Conservation (phyloP, 495 filamentous ascomycete genomes). For the Penicillium silybi region DNA sequence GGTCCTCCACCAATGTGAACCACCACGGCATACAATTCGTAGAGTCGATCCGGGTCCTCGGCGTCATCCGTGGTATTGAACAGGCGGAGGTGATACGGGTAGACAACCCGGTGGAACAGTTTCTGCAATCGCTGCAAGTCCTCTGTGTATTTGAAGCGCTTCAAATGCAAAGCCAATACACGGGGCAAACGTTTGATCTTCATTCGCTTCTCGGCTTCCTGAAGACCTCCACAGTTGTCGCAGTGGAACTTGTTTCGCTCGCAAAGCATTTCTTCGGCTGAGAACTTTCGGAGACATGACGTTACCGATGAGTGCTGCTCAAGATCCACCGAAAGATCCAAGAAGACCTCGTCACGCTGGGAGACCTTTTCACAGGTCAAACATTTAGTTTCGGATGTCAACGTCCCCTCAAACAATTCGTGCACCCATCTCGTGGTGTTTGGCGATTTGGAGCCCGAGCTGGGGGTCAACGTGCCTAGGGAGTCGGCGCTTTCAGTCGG, state of each 20-base stretch:
- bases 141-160: slow-evolving; percentile 97
- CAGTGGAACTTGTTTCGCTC: slow-evolving; percentile 99
- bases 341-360: slow-evolving; percentile 88
- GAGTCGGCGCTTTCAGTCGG: slow-evolving; percentile 38
- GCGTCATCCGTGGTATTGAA: slow-evolving; percentile 99
- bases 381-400: slow-evolving; percentile 96
- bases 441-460: slow-evolving; percentile 42
- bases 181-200: slow-evolving; percentile 94
- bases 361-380: slow-evolving; percentile 95
- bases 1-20: slow-evolving; percentile 98
- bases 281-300: slow-evolving; percentile 91
- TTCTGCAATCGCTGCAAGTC: slow-evolving; percentile 91
- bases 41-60: slow-evolving; percentile 89
- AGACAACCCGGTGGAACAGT: slow-evolving; percentile 93
- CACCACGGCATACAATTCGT: slow-evolving; percentile 97
- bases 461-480: slow-evolving; percentile 39
- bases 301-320: slow-evolving; percentile 96
- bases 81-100: slow-evolving; percentile 90
- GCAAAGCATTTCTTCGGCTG: slow-evolving; percentile 97
- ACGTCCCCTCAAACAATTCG: slow-evolving; percentile 89
- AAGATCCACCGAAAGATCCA: slow-evolving; percentile 93
- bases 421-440: slow-evolving; percentile 86
- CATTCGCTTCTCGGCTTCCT: slow-evolving; percentile 98
- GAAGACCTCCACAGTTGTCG: slow-evolving; percentile 91
- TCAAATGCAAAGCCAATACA: slow-evolving; percentile 87